A percentile compares a stretch with the other conserved stretches of the same genome.
phyloP scores from a whole-genome alignment of 805 yeast genomes.

The Ogataea wickerhamii region DNA sequence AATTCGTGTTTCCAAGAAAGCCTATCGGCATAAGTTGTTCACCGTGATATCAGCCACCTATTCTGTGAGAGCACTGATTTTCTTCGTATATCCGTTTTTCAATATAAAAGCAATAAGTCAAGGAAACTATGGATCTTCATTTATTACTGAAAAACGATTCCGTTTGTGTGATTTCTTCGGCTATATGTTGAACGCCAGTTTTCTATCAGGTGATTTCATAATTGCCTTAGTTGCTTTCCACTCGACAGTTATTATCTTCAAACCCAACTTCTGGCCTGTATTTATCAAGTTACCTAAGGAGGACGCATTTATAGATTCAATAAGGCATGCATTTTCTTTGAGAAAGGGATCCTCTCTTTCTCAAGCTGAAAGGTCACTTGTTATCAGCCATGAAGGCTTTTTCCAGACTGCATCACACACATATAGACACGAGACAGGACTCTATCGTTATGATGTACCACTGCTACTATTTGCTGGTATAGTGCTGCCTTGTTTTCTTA shows the following conservation, averaged over 20 bases:
- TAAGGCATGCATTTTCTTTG: constrained; percentile 1
- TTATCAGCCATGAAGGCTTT: constrained; percentile 14
- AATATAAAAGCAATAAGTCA: constrained; percentile 8
- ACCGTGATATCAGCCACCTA: constrained; percentile 13
- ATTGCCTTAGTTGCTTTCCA: constrained; percentile 19
- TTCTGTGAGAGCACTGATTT: constrained; percentile 11
- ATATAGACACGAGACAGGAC: constrained; percentile 18
- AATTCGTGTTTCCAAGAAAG: constrained; percentile 15
- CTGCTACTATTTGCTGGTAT: constrained; percentile 8
- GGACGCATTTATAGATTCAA: neutral
- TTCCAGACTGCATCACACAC: constrained; percentile 8
- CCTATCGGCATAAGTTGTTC: constrained; percentile 17
- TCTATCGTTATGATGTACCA: no score
- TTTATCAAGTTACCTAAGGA: constrained; percentile 6
- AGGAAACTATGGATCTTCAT: constrained; percentile 5
- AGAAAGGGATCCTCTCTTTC: constrained; percentile 2
- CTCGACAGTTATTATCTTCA: constrained; percentile 12
- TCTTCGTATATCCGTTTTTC: constrained; percentile 15
- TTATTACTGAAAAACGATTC: constrained; percentile 6
- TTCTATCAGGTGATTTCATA: constrained; percentile 16
- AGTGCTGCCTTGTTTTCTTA: constrained; percentile 9
- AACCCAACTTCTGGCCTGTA: constrained; percentile 7
- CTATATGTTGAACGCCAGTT: constrained; percentile 12
- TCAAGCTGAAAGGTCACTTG: constrained; percentile 7
- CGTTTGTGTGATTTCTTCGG: constrained; percentile 21